phyloP scores from a whole-genome alignment of 73 alveolate species.

The Paramecium caudatum region DNA sequence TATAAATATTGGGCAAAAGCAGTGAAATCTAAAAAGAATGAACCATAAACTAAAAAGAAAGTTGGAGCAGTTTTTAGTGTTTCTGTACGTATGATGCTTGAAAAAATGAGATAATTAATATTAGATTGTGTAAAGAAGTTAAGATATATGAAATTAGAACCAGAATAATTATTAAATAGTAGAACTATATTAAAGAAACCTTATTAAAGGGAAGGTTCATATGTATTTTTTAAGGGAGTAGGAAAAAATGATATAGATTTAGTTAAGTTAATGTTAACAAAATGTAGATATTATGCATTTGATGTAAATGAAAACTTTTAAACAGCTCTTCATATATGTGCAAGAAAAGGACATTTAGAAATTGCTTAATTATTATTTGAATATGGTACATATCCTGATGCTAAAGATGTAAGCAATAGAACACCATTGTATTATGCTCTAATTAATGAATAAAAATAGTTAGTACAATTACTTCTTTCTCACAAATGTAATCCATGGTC shows the following conservation, averaged over 20 bases:
- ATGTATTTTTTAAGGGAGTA: constrained; percentile 64
- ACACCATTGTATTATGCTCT: constrained; percentile 62
- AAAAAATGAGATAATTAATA: constrained; percentile 10
- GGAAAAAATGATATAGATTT: constrained; percentile 40
- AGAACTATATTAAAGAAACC: constrained; percentile 26
- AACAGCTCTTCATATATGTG: constrained; percentile 57
- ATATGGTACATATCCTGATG: constrained; percentile 53
- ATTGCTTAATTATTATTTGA: constrained; percentile 14
- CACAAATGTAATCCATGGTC: constrained; percentile 62
- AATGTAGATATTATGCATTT: constrained; percentile 67
- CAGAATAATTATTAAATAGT: not conserved
- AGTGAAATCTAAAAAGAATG: not conserved
- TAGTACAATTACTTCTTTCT: constrained; percentile 26
- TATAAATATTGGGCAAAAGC: constrained; percentile 48
- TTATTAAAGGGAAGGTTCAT: constrained; percentile 64
- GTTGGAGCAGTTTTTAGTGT: constrained; percentile 27
- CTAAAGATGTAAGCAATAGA: constrained; percentile 33
- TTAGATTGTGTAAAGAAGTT: constrained; percentile 44
- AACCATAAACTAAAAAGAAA: constrained; percentile 9
- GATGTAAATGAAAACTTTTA: constrained; percentile 66
- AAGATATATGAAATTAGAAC: constrained; percentile 36
- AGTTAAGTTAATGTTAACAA: constrained; percentile 42
- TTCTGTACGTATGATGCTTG: not conserved
- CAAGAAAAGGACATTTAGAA: constrained; percentile 43
- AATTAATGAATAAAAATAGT: not conserved